These are phyloP conservation scores for Parachlorella kessleri DNA, from an alignment of 139 green algal species.

Conservation along the genomic window DNA sequence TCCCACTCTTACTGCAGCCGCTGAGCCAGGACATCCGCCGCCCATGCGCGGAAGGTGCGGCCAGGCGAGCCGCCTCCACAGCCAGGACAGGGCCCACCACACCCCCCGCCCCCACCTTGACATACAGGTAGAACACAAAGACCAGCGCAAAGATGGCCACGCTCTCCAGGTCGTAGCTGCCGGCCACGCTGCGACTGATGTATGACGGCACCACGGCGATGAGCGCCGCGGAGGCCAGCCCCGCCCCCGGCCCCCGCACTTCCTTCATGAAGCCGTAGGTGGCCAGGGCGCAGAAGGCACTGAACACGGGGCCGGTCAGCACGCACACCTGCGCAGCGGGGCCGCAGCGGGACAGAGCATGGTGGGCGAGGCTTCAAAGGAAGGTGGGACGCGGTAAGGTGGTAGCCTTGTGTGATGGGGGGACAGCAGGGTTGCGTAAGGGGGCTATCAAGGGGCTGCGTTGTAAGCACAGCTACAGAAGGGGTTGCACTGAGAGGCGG, in stretches of 20 bases:
- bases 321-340: slow-evolving; percentile 83
- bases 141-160: slow-evolving; percentile 96
- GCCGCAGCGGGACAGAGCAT: not conserved
- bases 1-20: too few relatives aligned
- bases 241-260: slow-evolving; percentile 74
- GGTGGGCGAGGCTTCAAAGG: not conserved
- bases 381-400: not conserved
- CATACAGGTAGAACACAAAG: slow-evolving; percentile 87
- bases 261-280: slow-evolving; percentile 88
- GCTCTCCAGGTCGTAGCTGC: slow-evolving; percentile 90
- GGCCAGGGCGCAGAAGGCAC: slow-evolving; percentile 80
- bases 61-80: too few relatives aligned
- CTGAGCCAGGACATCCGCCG: too few relatives aligned
- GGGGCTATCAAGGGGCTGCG: too few relatives aligned
- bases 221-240: slow-evolving; percentile 86
- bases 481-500: too few relatives aligned
- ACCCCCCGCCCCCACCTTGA: slow-evolving; percentile 75
- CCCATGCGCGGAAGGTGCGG: too few relatives aligned
- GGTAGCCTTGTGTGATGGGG: not conserved
- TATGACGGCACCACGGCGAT: slow-evolving; percentile 89
- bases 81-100: too few relatives aligned
- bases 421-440: too few relatives aligned
- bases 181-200: slow-evolving; percentile 87
- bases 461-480: too few relatives aligned
- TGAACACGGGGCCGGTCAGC: slow-evolving; percentile 95